phyloP scores from a whole-genome alignment of 1,284 basidiomycete species.

The Ustilago crameri region DNA sequence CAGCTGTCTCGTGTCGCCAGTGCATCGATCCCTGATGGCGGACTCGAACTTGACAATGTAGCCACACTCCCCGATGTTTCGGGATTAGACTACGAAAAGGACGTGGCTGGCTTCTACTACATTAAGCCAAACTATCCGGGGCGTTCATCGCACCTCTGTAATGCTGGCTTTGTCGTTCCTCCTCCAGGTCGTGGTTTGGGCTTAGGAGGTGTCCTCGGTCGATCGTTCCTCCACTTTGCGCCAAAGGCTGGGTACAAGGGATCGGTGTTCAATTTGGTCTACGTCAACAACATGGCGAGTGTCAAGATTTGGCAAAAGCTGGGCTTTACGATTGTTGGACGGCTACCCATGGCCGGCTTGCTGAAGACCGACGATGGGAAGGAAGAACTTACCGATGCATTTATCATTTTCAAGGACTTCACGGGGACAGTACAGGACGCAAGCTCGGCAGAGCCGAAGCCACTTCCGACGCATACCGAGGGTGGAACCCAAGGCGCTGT shows the following conservation, averaged over 20 bases:
- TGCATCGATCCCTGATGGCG: slow-evolving; percentile 7
- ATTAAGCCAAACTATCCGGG: slow-evolving; percentile 71
- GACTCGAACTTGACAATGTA: slow-evolving; percentile 9
- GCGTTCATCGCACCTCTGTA: slow-evolving; percentile 91
- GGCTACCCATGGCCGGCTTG: slow-evolving; percentile 85
- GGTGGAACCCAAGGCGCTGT: slow-evolving; percentile 23
- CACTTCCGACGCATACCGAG: slow-evolving; percentile 4
- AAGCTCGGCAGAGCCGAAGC: slow-evolving; percentile 7
- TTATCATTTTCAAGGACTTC: slow-evolving; percentile 85
- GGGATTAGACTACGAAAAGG: slow-evolving; percentile 8
- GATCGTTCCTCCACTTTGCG: slow-evolving; percentile 83
- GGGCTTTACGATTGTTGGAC: slow-evolving; percentile 82
- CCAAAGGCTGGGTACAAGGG: slow-evolving; percentile 76
- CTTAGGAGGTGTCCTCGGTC: slow-evolving; percentile 79
- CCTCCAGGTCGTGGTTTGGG: slow-evolving; percentile 76
- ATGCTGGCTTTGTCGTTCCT: slow-evolving; percentile 88
- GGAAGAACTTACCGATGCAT: slow-evolving; percentile 87
- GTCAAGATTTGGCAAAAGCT: slow-evolving; percentile 85
- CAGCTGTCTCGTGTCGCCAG: slow-evolving; percentile 3
- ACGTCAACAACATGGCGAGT: slow-evolving; percentile 80
- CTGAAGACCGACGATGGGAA: slow-evolving; percentile 73
- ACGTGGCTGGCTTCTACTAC: slow-evolving; percentile 78
- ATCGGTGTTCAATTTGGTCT: slow-evolving; percentile 94
- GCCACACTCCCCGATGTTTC: slow-evolving; percentile 15
- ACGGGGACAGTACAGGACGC: slow-evolving; percentile 27